Evolutionary conservation across 202 grass and related monocot genomes (phyloP), one percentile per base, ranked within the genome.

Genomic region (Carex sylvatica): DNA sequence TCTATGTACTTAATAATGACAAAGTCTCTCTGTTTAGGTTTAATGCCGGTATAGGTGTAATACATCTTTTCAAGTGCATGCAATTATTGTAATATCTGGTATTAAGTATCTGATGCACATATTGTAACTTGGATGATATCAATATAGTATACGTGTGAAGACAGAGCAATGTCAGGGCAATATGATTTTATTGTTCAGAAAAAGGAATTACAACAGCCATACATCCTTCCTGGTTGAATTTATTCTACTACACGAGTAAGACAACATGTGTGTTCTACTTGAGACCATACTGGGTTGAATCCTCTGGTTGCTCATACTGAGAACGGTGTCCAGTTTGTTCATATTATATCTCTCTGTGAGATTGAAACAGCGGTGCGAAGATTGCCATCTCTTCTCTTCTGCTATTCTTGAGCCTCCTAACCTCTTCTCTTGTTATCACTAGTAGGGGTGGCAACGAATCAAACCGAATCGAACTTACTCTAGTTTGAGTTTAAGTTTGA

Each of bases 371-470:
- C 13, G 86, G 74, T 4, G 54, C 38, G 42, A 66, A 88, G 40
- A 88, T 80, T 16, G 47, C 33, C 75, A 80, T 36, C 74, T 88
- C 82, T 46, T 88, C 59, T n/a, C 62, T 83, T 24, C 82, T 78
- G 75, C 63, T 84, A 64, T 47, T 84, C 65, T 88, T 88, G 40
- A 88, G 24, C 14, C 9, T 60, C 82, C 82, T 36, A 6, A 75
- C 65, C 24, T 88, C 65, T 28, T 88, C 82, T n/a, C 40, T 88
- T 9, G 86, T 38, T n/a, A n/a, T n/a, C n/a, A n/a, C n/a, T n/a
- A n/a, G n/a, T n/a, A n/a, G n/a, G n/a, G n/a, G n/a, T n/a, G n/a
- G n/a, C n/a, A n/a, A n/a, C n/a, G n/a, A n/a, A n/a, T n/a, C n/a
- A n/a, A n/a, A n/a, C n/a, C n/a, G n/a, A n/a, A n/a, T n/a, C n/a